phyloP scores from a whole-genome alignment of 805 yeast species.

The Hanseniaspora thailandica region DNA sequence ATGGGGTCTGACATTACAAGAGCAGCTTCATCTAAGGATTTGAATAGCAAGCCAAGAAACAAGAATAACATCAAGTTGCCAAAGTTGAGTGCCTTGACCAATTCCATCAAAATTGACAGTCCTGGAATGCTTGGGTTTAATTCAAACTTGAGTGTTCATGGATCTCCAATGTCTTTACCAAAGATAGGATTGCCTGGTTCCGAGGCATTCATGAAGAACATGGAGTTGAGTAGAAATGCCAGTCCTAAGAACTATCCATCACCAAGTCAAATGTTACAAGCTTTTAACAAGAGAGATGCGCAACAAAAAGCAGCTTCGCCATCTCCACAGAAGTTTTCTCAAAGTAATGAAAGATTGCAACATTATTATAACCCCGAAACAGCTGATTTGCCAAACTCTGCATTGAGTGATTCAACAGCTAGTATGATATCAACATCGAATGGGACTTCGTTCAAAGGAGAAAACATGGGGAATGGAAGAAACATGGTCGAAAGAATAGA shows the following conservation, averaged over 20 bases:
- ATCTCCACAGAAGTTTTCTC: background rate
- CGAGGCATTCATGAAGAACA: background rate
- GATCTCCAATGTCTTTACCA: background rate
- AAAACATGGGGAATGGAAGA: background rate
- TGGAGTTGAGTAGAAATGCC: background rate
- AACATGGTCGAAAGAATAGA: slow-evolving; percentile 14
- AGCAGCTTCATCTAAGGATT: background rate
- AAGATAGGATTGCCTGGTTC: background rate
- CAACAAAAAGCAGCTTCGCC: background rate
- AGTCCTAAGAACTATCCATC: background rate
- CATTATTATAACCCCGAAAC: background rate
- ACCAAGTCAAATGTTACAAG: background rate
- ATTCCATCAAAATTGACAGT: background rate
- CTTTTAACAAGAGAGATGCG: background rate
- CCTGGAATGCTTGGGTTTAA: background rate
- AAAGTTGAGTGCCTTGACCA: background rate
- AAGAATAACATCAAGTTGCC: background rate
- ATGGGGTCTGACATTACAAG: background rate
- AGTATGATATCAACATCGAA: background rate
- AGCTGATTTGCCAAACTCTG: background rate
- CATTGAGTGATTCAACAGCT: background rate
- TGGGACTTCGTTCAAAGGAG: background rate
- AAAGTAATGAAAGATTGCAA: slow-evolving; percentile 9
- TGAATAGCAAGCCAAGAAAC: background rate
- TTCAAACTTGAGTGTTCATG: background rate